Evolutionary conservation across 2,329 filamentous ascomycete genomes (phyloP).

Genomic region (Venturia aucupariae): DNA sequence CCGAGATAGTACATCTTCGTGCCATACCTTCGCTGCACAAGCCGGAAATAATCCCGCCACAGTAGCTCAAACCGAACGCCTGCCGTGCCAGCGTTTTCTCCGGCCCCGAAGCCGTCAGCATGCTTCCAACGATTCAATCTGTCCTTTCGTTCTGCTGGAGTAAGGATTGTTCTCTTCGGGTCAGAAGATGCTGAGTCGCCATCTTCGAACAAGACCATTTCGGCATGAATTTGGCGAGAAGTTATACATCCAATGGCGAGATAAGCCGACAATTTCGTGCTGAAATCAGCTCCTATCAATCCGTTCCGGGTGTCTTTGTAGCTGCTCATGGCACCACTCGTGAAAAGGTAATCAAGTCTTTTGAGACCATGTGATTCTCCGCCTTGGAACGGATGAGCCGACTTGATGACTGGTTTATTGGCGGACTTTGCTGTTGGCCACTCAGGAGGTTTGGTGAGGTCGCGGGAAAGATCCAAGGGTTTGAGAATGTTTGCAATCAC

Average conservation of each 20-base stretch:
- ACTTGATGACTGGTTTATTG: constrained; percentile 25
- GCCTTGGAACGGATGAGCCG: constrained; percentile 58
- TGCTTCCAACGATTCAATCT: constrained; percentile 6
- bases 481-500: constrained; percentile 47
- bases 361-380: constrained; percentile 54
- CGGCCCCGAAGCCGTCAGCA: constrained; percentile 52
- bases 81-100: constrained; percentile 63
- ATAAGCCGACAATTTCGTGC: constrained; percentile 67
- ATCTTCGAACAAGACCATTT: constrained; percentile 60
- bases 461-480: constrained; percentile 43
- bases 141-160: background rate
- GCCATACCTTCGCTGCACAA: constrained; percentile 64
- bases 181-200: constrained; percentile 32
- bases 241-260: constrained; percentile 64
- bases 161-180: background rate
- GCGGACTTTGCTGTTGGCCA: constrained; percentile 31
- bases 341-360: constrained; percentile 52
- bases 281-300: constrained; percentile 60
- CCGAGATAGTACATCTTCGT: constrained; percentile 52
- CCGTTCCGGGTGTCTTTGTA: constrained; percentile 68
- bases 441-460: constrained; percentile 43
- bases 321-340: constrained; percentile 47
- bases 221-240: constrained; percentile 60
- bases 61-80: constrained; percentile 64
- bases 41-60: constrained; percentile 74